phyloP scores from a whole-genome alignment of 2,329 filamentous ascomycete genomes.

The Colletotrichum shisoi region DNA sequence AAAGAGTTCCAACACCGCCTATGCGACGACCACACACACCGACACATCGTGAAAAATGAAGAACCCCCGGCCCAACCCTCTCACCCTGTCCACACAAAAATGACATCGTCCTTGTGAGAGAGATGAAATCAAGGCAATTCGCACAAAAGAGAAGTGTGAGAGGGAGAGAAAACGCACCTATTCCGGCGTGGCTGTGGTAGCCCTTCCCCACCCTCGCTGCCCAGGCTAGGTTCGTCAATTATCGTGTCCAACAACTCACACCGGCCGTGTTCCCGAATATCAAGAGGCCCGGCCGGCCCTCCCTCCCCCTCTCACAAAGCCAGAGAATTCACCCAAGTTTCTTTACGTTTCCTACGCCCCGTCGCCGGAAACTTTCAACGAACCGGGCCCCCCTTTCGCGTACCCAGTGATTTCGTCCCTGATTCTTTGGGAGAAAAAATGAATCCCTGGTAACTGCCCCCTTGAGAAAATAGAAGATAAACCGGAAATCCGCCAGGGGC shows the following conservation, averaged over 20 bases:
- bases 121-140: background rate
- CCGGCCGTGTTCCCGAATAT: too few relatives aligned
- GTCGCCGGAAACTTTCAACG: background rate
- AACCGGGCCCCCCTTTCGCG: background rate
- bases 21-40: slow-evolving; percentile 12
- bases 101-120: background rate
- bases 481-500: background rate
- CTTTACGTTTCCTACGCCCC: background rate
- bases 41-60: slow-evolving; percentile 8
- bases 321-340: background rate
- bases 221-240: background rate
- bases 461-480: background rate
- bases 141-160: background rate
- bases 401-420: background rate
- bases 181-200: background rate
- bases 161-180: too few relatives aligned
- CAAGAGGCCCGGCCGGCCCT: too few relatives aligned
- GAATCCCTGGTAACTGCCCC: background rate
- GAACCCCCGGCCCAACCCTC: background rate
- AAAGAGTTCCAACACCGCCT: slow-evolving; percentile 5
- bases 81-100: slow-evolving; percentile 22
- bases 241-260: slow-evolving; percentile 6
- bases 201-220: background rate
- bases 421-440: background rate
- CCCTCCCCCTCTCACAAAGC: background rate